These are phyloP conservation scores for Pisolithus orientalis DNA, from an alignment of 768 basidiomycete genomes.

Conservation along the genomic window DNA sequence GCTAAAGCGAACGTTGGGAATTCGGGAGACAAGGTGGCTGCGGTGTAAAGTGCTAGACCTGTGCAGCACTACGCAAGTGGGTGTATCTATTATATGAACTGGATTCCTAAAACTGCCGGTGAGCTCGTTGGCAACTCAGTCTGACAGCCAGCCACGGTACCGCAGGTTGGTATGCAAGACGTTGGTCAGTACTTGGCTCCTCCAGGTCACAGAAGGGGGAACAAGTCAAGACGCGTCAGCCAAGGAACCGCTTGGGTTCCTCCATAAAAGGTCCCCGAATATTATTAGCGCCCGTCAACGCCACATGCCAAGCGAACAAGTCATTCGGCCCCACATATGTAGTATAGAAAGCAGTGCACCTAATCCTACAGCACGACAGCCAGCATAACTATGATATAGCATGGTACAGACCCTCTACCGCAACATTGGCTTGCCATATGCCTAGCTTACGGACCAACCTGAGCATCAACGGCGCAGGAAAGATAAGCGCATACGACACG, in stretches of 20 bases:
- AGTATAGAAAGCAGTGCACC: not conserved
- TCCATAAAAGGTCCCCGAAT: slow-evolving; percentile 13
- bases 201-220: slow-evolving; percentile 13
- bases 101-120: not conserved
- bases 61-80: slow-evolving; percentile 15
- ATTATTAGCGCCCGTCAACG: slow-evolving; percentile 15
- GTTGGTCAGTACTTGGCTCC: not conserved
- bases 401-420: slow-evolving; percentile 61
- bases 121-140: not conserved
- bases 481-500: slow-evolving; percentile 49
- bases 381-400: slow-evolving; percentile 25
- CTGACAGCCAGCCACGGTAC: slow-evolving; percentile 5
- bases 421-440: slow-evolving; percentile 79
- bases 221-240: slow-evolving; percentile 36
- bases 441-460: slow-evolving; percentile 61
- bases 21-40: slow-evolving; percentile 19
- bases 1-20: slow-evolving; percentile 11
- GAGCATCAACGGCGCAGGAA: slow-evolving; percentile 65
- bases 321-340: not conserved
- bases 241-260: slow-evolving; percentile 13
- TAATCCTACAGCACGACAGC: too few relatives aligned
- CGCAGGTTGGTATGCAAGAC: slow-evolving; percentile 1
- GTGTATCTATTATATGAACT: not conserved
- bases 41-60: slow-evolving; percentile 9
- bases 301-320: slow-evolving; percentile 21